Conservation (phyloP, 169 alveolate genomes). For the Cryptosporidium baileyi region DNA sequence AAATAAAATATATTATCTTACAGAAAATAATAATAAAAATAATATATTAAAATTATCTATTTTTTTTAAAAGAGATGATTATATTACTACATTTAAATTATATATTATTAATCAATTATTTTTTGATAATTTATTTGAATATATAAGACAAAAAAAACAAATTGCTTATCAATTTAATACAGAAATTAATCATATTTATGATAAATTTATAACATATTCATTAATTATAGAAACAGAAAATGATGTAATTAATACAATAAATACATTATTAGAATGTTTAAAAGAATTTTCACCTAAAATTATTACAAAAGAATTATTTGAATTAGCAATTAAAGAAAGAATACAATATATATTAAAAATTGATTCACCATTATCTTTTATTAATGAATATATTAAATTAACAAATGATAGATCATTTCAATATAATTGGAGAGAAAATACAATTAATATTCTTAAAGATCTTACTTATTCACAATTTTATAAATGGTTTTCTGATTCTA, state of each 20-base stretch:
- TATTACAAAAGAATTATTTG: constrained; percentile 2
- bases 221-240: constrained; percentile 13
- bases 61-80: constrained; percentile 16
- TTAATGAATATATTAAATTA: not conserved
- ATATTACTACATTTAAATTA: constrained; percentile 5
- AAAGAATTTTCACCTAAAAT: constrained; percentile 8
- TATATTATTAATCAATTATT: constrained; percentile 31
- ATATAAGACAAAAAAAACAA: constrained; percentile 28
- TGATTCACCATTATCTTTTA: not conserved
- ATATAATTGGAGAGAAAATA: not conserved
- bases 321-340: not conserved
- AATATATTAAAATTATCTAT: constrained; percentile 15
- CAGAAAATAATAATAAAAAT: not conserved
- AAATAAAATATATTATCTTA: not conserved
- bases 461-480: constrained; percentile 1
- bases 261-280: constrained; percentile 1
- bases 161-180: constrained; percentile 50
- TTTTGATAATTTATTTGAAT: constrained; percentile 16
- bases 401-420: constrained; percentile 8
- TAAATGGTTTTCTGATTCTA: constrained; percentile 16
- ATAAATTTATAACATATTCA: not conserved
- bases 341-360: not conserved
- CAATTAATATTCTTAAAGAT: not conserved
- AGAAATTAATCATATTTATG: not conserved
- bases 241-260: not conserved